Evolutionary conservation across 352 stramenopile species (phyloP).

Genomic region (Globisporangium cylindrosporum): DNA sequence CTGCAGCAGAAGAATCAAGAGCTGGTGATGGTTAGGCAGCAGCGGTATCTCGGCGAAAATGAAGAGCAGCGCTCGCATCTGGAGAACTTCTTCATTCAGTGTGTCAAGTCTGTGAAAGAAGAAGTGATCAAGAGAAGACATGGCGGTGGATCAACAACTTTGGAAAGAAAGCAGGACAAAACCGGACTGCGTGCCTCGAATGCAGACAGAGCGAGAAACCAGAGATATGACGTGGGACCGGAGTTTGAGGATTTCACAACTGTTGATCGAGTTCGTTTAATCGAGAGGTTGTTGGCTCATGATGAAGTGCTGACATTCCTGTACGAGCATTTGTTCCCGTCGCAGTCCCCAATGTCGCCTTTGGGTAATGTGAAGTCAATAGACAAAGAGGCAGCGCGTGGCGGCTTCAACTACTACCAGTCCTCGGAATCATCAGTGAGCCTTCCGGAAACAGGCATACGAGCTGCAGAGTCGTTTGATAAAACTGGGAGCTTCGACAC

Average conservation of each 20-base stretch:
- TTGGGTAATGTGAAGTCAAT: slow-evolving; percentile 15
- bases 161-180: slow-evolving; percentile 25
- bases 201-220: slow-evolving; percentile 28
- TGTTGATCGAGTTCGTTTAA: slow-evolving; percentile 63
- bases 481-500: background rate
- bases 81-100: slow-evolving; percentile 79
- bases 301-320: slow-evolving; percentile 77
- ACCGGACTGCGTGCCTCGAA: slow-evolving; percentile 14
- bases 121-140: slow-evolving; percentile 55
- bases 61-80: slow-evolving; percentile 44
- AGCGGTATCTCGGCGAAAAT: slow-evolving; percentile 28
- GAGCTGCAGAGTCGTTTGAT: background rate
- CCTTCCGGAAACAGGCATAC: slow-evolving; percentile 17
- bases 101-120: slow-evolving; percentile 80
- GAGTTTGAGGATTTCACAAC: slow-evolving; percentile 74
- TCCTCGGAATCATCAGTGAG: slow-evolving; percentile 19
- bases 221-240: slow-evolving; percentile 28
- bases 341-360: slow-evolving; percentile 18
- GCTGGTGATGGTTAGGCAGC: slow-evolving; percentile 35
- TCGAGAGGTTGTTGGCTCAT: slow-evolving; percentile 72
- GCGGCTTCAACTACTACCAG: slow-evolving; percentile 3
- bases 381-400: background rate
- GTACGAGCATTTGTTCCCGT: slow-evolving; percentile 75
- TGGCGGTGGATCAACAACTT: slow-evolving; percentile 6
- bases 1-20: slow-evolving; percentile 65